Evolutionary conservation across 176 grass and related monocot genomes (phyloP), one percentile per base, ranked within the genome.

Genomic region (Secale cereale): DNA sequence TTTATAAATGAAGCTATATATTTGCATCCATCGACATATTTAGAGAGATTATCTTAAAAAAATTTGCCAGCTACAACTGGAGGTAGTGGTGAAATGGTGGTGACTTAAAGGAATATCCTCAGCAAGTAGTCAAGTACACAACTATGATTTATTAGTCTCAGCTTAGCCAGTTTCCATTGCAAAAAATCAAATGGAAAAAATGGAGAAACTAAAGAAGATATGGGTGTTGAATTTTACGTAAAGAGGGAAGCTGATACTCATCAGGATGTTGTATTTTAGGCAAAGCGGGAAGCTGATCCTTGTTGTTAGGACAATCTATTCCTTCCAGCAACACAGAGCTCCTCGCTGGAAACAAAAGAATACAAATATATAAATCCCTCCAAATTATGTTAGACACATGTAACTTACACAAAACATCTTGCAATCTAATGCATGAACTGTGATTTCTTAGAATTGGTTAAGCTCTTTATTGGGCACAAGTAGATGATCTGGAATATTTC

Each of bases 281-380:
- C 79, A 82, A 83, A 72, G 77, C 81, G 16, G 62, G 82, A 76
- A 77, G 71, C 23, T 86, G 85, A 77, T 86, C 85, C 78, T 87
- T 92, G 63, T 73, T 52, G 28, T 80, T 73, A 45, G 72, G 9
- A 78, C 54, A 77, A 78, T 74, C 72, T 87, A 48, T 60, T 66
- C 81, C 85, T 10, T 88, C 74, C 70, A 80, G 76, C 29, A 37
- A 83, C 13, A 59, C 64, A 65, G 69, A 59, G 23, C 70, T 83
- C 54, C 7, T 72, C 86, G 70, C 85, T 83, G 70, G 19, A 80
- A 68, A 89, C 17, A 68, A 85, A 35, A 76, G 20, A 52, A 50
- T 17, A 22, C 7, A 33, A 7, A 59, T 29, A 22, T 70, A 45
- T 66, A 43, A 82, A 79, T 80, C 37, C 22, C 59, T 41, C 37